Base-by-base conservation (phyloP, 2,329 filamentous ascomycete species). In the Capronia epimyces region DNA sequence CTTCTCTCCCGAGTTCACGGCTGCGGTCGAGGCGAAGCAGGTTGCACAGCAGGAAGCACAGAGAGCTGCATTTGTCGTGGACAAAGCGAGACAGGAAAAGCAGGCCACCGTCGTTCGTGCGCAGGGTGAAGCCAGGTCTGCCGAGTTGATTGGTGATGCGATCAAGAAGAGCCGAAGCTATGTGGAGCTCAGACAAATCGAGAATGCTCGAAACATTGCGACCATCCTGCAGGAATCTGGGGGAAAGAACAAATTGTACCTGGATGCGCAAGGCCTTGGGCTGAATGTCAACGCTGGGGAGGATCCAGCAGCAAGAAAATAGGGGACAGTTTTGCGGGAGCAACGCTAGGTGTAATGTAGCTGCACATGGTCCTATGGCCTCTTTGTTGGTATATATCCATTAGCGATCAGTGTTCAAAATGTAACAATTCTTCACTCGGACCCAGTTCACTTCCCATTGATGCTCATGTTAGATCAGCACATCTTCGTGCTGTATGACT, bases 91-190 rank as follows among this genome's bases (percentile, higher is more conserved):
- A 62, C 93, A 98, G 74, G 93, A 98, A 80, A 98, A 98, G 79
- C 93, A 98, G 75, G 93, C 93, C 64, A 96, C 90, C 76, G 89
- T 98, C 49, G 93, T 98, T 67, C 89, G 89, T 74, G 93, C 93
- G 3, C 93, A 97, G 82, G 93, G 93, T 89, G 93, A 98, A 76
- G 93, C 93, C 43, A 87, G 93, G 60, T 97, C 93, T 32, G 93
- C 93, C 41, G 90, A 98, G 75, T 84, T 98, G 59, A 96, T 98
- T 65, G 93, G 93, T 72, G 93, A 98, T 46, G 93, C 93, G 56
- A 95, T 98, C 83, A 98, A 97, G 87, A 98, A 97, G 86, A 94
- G 81, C 77, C 86, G 90, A 75, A 86, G 89, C 60, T 98, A 98
- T 70, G 82, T 98, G 58, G 93, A 97, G 73, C 81, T 98, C 67